Percentiles rank a stretch among this genome's conserved stretches.
phyloP scores from a whole-genome alignment of 441 rosid species.

The Eruca vesicaria region DNA sequence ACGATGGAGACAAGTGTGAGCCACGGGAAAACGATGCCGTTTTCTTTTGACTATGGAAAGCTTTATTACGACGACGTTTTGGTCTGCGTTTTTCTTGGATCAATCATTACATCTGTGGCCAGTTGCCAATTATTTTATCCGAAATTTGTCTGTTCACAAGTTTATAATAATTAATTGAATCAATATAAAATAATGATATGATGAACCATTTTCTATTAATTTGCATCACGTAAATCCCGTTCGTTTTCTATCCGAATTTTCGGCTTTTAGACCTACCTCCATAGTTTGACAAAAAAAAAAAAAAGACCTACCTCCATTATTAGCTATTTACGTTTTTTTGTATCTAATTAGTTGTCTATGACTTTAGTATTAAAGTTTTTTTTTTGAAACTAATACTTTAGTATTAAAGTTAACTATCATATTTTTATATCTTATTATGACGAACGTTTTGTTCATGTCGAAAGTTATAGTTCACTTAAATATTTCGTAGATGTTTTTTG shows the following conservation, averaged over 20 bases:
- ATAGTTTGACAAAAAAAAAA: no score
- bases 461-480: neutral
- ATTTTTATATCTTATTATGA: neutral
- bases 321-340: neutral
- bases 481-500: neutral
- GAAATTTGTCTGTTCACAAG: constrained; percentile 2
- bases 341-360: neutral
- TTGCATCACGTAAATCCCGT: constrained; percentile 28
- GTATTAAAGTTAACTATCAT: neutral
- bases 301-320: constrained; percentile 1
- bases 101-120: constrained; percentile 24
- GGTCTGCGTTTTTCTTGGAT: neutral
- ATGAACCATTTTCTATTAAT: constrained; percentile 13
- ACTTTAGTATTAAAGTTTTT: neutral
- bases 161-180: neutral
- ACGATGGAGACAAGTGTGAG: constrained; percentile 17
- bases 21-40: neutral
- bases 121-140: constrained; percentile 23
- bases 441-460: neutral
- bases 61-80: constrained; percentile 27
- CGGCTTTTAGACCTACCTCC: constrained; percentile 7
- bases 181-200: neutral
- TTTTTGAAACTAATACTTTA: neutral
- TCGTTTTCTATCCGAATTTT: constrained; percentile 11
- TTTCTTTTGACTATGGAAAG: neutral